Conservation (phyloP, 768 basidiomycete genomes). For the Trametes maxima region DNA sequence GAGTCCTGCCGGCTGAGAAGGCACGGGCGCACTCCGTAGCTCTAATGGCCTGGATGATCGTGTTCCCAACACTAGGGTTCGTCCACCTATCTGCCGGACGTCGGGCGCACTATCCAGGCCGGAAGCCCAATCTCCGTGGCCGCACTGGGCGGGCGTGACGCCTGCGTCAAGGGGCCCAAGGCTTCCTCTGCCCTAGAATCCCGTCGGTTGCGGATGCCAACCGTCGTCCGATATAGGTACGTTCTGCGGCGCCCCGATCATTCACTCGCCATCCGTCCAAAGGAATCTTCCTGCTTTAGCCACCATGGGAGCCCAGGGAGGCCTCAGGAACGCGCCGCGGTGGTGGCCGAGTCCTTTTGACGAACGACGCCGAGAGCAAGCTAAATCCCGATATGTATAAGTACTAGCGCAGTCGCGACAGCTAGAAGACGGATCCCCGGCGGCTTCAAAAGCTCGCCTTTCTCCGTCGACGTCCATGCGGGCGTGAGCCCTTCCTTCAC, state of each 20-base stretch:
- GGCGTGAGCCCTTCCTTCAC: constrained; percentile 5
- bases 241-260: constrained; percentile 5
- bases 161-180: too few relatives aligned
- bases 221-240: background rate
- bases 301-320: background rate
- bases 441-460: background rate
- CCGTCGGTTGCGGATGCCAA: too few relatives aligned
- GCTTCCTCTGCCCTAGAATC: too few relatives aligned
- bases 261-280: constrained; percentile 1
- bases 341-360: background rate
- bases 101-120: too few relatives aligned
- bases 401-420: background rate
- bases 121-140: too few relatives aligned
- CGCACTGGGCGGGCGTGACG: too few relatives aligned
- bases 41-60: too few relatives aligned
- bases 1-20: too few relatives aligned
- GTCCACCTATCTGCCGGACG: too few relatives aligned
- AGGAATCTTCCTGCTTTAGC: constrained; percentile 6
- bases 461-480: background rate
- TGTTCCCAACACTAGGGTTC: too few relatives aligned
- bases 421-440: background rate
- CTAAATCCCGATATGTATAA: constrained; percentile 11
- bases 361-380: constrained; percentile 3
- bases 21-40: too few relatives aligned
- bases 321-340: constrained; percentile 9